phyloP scores from a whole-genome alignment of 2,329 filamentous ascomycete species.

The Zelopaecilomyces penicillatus region DNA sequence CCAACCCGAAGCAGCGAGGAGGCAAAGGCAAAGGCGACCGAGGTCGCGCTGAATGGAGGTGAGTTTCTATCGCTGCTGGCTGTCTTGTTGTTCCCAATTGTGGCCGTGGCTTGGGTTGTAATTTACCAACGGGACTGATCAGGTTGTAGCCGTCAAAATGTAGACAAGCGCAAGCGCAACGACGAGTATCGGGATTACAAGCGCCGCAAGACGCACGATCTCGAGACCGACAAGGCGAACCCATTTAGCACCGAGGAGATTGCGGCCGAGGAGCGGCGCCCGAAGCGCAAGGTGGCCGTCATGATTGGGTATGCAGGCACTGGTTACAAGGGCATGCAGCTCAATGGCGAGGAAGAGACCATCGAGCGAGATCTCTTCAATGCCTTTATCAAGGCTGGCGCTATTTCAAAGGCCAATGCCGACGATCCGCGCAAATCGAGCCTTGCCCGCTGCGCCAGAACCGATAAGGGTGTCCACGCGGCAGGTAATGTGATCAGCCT shows the following conservation, averaged over 20 bases:
- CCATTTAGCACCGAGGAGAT: slow-evolving; percentile 70
- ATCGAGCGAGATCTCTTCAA: slow-evolving; percentile 94
- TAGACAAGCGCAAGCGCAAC: slow-evolving; percentile 31
- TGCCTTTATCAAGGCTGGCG: slow-evolving; percentile 82
- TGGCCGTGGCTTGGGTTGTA: neutral
- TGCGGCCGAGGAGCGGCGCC: slow-evolving; percentile 72
- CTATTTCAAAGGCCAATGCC: slow-evolving; percentile 94
- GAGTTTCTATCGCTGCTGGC: slow-evolving; percentile 6
- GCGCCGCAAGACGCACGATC: slow-evolving; percentile 32
- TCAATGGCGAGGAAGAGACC: slow-evolving; percentile 73
- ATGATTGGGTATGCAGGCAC: slow-evolving; percentile 93
- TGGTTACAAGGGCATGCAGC: slow-evolving; percentile 96
- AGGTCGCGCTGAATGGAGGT: slow-evolving; percentile 19
- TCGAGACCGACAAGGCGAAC: slow-evolving; percentile 28
- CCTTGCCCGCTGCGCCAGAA: slow-evolving; percentile 85
- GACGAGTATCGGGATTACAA: slow-evolving; percentile 34
- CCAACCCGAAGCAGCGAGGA: slow-evolving; percentile 11
- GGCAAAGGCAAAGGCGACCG: slow-evolving; percentile 19
- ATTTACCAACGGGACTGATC: slow-evolving; percentile 25
- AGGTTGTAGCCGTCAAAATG: slow-evolving; percentile 26
- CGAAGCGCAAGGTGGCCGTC: slow-evolving; percentile 94
- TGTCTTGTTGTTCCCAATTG: neutral
- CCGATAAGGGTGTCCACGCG: slow-evolving; percentile 95
- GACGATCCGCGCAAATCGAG: slow-evolving; percentile 95
- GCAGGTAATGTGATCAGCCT: slow-evolving; percentile 91